These are phyloP conservation scores for Plantago rigida DNA, from an alignment of 305 asterid species.

Conservation along the genomic window DNA sequence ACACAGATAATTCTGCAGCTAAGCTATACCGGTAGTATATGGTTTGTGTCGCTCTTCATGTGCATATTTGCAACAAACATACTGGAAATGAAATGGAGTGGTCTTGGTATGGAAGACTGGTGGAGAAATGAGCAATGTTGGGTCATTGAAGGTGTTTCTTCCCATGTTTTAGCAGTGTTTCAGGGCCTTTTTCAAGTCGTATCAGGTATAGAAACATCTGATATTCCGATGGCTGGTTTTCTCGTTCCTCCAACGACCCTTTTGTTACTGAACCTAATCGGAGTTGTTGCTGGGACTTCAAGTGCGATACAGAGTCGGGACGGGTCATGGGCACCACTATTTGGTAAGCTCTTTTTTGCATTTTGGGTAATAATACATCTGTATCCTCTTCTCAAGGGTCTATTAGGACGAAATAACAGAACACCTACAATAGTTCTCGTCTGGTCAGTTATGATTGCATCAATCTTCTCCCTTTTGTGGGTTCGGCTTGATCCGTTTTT, in stretches of 20 bases:
- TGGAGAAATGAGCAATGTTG: not conserved
- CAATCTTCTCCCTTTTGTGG: constrained; percentile 1
- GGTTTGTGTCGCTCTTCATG: not conserved
- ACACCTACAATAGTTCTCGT: not conserved
- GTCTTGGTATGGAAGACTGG: not conserved
- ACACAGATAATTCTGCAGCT: not conserved
- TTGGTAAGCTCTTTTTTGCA: not conserved
- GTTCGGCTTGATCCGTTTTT: not conserved
- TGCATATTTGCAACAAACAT: not conserved
- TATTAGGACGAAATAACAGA: not conserved
- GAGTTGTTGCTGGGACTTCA: not conserved
- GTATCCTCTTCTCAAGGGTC: not conserved
- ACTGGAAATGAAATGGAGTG: not conserved
- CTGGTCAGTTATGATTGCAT: not conserved
- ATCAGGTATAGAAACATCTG: not conserved
- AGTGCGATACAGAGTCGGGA: not conserved
- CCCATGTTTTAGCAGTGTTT: not conserved
- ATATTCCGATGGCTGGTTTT: not conserved
- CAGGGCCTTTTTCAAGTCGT: not conserved
- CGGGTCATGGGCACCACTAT: not conserved
- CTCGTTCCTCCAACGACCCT: not conserved
- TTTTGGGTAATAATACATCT: not conserved
- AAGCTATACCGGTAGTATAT: not conserved
- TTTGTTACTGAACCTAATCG: not conserved
- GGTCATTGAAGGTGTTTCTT: not conserved